A percentile compares a stretch with the other conserved stretches of the same genome.
Conservation (phyloP, 2,329 filamentous ascomycete genomes). For the Didymella sp. region DNA sequence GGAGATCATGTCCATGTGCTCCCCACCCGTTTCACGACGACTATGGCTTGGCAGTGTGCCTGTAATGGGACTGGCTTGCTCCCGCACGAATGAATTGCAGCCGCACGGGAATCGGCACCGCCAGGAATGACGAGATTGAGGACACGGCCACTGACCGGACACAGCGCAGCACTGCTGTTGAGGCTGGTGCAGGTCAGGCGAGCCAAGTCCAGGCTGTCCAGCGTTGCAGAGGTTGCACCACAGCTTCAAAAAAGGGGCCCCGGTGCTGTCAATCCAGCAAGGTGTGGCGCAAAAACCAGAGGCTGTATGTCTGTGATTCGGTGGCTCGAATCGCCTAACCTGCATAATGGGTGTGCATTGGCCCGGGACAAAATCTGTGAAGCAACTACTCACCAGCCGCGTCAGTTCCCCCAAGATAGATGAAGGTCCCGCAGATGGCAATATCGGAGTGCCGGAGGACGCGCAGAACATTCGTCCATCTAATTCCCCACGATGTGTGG, state of each 20-base stretch:
- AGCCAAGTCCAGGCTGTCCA: neutral
- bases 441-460: slow-evolving; percentile 12
- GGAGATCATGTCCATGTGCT: slow-evolving; percentile 24
- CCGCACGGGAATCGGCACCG: slow-evolving; percentile 18
- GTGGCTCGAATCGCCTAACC: slow-evolving; percentile 1
- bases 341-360: slow-evolving; percentile 15
- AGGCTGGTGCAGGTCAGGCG: slow-evolving; percentile 2
- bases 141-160: slow-evolving; percentile 8
- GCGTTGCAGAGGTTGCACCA: slow-evolving; percentile 7
- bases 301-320: slow-evolving; percentile 7
- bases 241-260: slow-evolving; percentile 3
- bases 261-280: slow-evolving; percentile 2
- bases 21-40: slow-evolving; percentile 34
- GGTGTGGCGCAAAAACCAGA: slow-evolving; percentile 13
- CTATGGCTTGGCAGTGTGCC: slow-evolving; percentile 28
- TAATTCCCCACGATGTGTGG: slow-evolving; percentile 13
- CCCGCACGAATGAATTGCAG: slow-evolving; percentile 8
- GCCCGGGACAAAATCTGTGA: slow-evolving; percentile 6
- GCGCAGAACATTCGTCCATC: slow-evolving; percentile 9
- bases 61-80: slow-evolving; percentile 23
- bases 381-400: slow-evolving; percentile 8
- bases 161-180: slow-evolving; percentile 6
- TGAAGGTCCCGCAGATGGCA: slow-evolving; percentile 17
- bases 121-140: slow-evolving; percentile 15
- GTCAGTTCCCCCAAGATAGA: slow-evolving; percentile 18